These are phyloP conservation scores for Pterocarpus santalinus DNA, from an alignment of 306 rosid genomes.

Conservation along the genomic window DNA sequence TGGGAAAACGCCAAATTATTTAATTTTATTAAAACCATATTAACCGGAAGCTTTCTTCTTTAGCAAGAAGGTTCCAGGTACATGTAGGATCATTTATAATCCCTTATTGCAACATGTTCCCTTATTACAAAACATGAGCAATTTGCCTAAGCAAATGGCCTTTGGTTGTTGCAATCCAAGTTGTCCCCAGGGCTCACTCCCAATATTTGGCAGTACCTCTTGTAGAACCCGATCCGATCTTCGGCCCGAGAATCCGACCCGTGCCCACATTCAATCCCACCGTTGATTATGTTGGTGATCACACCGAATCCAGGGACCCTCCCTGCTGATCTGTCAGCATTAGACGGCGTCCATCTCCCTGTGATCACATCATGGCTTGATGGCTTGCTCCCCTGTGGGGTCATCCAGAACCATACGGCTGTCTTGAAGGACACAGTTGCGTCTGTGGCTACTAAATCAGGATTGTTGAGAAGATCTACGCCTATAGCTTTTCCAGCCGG, in stretches of 20 bases:
- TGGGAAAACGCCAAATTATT: too few species aligned
- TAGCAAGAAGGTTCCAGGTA: neutral
- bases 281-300: conserved; percentile 55
- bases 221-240: conserved; percentile 49
- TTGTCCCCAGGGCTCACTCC: conserved; percentile 46
- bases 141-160: conserved; percentile 35
- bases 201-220: conserved; percentile 47
- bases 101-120: conserved; percentile 15
- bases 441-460: conserved; percentile 62
- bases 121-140: neutral
- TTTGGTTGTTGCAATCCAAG: conserved; percentile 57
- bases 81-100: neutral
- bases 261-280: conserved; percentile 45
- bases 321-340: conserved; percentile 50
- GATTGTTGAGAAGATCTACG: conserved; percentile 56
- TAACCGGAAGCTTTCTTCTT: neutral
- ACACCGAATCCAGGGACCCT: conserved; percentile 54
- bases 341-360: conserved; percentile 60
- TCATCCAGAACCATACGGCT: conserved; percentile 89
- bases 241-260: conserved; percentile 32
- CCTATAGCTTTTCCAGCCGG: conserved; percentile 55
- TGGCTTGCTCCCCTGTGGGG: conserved; percentile 71
- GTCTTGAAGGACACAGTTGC: conserved; percentile 64
- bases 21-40: neutral
- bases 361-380: conserved; percentile 72